These are phyloP conservation scores for Nannochloris sp. DNA, from an alignment of 139 green algal genomes.

Conservation along the genomic window DNA sequence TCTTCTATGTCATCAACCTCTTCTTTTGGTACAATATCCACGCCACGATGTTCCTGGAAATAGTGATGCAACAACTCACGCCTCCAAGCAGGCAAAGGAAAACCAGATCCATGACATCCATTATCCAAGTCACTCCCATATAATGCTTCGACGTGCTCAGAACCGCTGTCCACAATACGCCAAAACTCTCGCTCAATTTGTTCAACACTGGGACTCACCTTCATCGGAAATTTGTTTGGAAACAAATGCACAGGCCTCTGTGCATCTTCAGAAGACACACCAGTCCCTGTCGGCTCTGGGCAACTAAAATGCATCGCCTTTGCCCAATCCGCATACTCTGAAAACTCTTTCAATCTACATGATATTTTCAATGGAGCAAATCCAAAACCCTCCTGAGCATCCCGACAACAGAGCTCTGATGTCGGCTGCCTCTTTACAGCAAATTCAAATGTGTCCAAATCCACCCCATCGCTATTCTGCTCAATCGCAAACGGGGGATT, in stretches of 20 bases:
- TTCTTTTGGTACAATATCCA: not conserved
- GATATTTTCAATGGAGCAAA: conserved; percentile 30
- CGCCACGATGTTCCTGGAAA: conserved; percentile 7
- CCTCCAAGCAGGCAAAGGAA: conserved; percentile 43
- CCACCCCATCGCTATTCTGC: conserved; percentile 40
- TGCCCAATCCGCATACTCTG: conserved; percentile 57
- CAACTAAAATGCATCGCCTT: conserved; percentile 53
- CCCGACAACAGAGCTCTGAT: conserved; percentile 38
- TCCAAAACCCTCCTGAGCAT: conserved; percentile 19
- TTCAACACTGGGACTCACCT: conserved; percentile 30
- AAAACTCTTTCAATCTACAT: conserved; percentile 63
- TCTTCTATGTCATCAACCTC: not conserved
- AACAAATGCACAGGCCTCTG: conserved; percentile 6
- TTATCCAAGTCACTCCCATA: conserved; percentile 71
- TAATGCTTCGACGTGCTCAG: conserved; percentile 43
- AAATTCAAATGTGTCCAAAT: conserved; percentile 45
- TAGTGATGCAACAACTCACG: conserved; percentile 35
- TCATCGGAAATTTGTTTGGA: conserved; percentile 7
- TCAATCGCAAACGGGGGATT: conserved; percentile 46
- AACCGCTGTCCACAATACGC: conserved; percentile 57
- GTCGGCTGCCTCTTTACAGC: conserved; percentile 45
- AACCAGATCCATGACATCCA: conserved; percentile 45
- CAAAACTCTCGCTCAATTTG: conserved; percentile 75
- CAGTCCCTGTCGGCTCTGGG: conserved; percentile 6
- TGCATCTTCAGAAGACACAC: not conserved